Evolutionary conservation across 345 rosid species (phyloP).

Genomic region (Mercurialis annua): DNA sequence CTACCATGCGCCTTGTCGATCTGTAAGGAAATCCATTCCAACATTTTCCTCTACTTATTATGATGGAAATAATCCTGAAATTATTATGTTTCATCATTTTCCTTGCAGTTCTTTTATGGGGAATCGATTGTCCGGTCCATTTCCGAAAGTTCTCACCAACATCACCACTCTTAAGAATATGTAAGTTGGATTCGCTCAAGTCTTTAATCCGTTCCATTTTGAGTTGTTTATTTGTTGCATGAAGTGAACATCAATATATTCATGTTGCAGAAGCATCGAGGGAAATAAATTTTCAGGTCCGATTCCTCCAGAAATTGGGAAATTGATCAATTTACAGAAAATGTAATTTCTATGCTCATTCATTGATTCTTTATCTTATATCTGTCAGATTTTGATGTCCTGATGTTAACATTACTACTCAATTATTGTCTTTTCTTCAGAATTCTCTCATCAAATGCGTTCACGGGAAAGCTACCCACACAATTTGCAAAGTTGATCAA

Average conservation of each 20-base stretch:
- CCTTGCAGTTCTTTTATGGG: constrained; percentile 78
- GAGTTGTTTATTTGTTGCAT: neutral
- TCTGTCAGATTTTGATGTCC: neutral
- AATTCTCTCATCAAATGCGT: constrained; percentile 59
- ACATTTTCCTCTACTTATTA: neutral
- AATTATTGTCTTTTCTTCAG: constrained; percentile 35
- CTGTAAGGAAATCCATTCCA: constrained; percentile 39
- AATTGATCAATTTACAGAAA: constrained; percentile 52
- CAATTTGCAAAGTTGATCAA: constrained; percentile 53
- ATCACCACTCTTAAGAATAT: constrained; percentile 60
- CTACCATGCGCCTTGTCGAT: constrained; percentile 54
- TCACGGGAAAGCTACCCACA: constrained; percentile 59
- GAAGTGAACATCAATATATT: neutral
- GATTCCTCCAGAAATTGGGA: constrained; percentile 70
- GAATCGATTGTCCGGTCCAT: constrained; percentile 73
- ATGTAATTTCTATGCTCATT: constrained; percentile 40
- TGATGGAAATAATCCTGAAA: neutral
- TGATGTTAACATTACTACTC: neutral
- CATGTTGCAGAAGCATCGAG: constrained; percentile 65
- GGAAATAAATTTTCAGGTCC: constrained; percentile 70
- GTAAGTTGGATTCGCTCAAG: constrained; percentile 38
- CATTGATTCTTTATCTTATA: constrained; percentile 8
- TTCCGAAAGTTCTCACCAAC: constrained; percentile 64
- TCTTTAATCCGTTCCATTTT: neutral
- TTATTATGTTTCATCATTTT: constrained; percentile 4